phyloP scores from a whole-genome alignment of 805 yeast genomes.

The Jamesozyma gamospora region DNA sequence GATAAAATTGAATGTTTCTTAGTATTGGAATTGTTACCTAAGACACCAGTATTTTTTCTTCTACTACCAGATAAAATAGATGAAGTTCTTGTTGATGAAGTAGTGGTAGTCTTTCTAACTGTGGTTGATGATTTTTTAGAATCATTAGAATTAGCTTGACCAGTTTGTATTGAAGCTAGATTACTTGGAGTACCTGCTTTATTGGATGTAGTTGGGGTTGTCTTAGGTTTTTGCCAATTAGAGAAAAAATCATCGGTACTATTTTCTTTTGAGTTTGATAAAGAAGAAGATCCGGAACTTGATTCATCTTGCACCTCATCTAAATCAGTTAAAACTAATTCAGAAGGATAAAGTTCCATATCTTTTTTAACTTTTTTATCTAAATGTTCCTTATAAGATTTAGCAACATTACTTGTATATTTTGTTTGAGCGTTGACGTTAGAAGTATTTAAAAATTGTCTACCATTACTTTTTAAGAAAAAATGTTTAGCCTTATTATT shows the following conservation, averaged over 20 bases:
- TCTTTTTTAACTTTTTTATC: constrained; percentile 60
- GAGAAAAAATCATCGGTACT: constrained; percentile 81
- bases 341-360: constrained; percentile 59
- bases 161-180: background rate
- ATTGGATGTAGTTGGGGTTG: constrained; percentile 27
- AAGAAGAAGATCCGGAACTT: constrained; percentile 21
- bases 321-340: constrained; percentile 40
- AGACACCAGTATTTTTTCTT: constrained; percentile 11
- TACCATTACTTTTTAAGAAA: constrained; percentile 77
- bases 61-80: constrained; percentile 22
- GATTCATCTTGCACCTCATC: constrained; percentile 18
- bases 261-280: constrained; percentile 29
- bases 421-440: constrained; percentile 61
- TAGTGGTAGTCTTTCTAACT: background rate
- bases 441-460: constrained; percentile 42
- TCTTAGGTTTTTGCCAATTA: constrained; percentile 77
- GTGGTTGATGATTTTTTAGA: background rate
- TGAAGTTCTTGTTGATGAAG: constrained; percentile 1
- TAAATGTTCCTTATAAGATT: constrained; percentile 68
- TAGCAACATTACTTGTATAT: constrained; percentile 75
- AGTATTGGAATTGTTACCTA: constrained; percentile 14
- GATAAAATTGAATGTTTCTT: constrained; percentile 41
- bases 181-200: constrained; percentile 8
- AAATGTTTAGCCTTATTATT: constrained; percentile 79
- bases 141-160: background rate